A percentile compares a stretch with the other conserved stretches of the same genome.
phyloP scores from a whole-genome alignment of 1,284 basidiomycete species.

The Gomphus bonarii region DNA sequence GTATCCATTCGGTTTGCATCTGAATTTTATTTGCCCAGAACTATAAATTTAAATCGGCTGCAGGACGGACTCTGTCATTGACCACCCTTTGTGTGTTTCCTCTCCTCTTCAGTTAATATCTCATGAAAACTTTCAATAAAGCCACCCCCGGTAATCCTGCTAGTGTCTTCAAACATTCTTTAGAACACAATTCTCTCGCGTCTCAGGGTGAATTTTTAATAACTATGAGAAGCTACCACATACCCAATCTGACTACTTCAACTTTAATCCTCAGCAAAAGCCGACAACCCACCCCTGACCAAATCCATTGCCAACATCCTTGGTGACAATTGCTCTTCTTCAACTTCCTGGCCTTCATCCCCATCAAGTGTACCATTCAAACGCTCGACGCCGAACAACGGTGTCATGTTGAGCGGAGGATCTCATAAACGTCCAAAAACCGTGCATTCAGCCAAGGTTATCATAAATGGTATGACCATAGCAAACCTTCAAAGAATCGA shows the following conservation, averaged over 20 bases:
- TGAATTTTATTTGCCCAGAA: background rate
- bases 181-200: background rate
- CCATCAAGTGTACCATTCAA: background rate
- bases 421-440: background rate
- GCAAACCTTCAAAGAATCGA: background rate
- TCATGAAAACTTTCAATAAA: background rate
- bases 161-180: background rate
- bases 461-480: background rate
- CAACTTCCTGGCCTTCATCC: background rate
- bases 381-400: background rate
- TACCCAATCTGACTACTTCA: background rate
- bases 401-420: background rate
- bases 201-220: background rate
- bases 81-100: background rate
- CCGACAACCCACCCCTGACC: background rate
- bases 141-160: background rate
- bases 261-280: background rate
- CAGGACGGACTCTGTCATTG: background rate
- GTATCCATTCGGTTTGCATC: background rate
- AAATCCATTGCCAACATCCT: background rate
- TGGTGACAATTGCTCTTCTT: background rate
- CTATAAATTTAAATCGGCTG: slow-evolving; percentile 8
- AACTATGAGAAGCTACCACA: background rate
- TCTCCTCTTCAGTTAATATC: background rate
- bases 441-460: background rate